phyloP scores from a whole-genome alignment of 2,329 filamentous ascomycete species.

The Aureobasidium pullulans region DNA sequence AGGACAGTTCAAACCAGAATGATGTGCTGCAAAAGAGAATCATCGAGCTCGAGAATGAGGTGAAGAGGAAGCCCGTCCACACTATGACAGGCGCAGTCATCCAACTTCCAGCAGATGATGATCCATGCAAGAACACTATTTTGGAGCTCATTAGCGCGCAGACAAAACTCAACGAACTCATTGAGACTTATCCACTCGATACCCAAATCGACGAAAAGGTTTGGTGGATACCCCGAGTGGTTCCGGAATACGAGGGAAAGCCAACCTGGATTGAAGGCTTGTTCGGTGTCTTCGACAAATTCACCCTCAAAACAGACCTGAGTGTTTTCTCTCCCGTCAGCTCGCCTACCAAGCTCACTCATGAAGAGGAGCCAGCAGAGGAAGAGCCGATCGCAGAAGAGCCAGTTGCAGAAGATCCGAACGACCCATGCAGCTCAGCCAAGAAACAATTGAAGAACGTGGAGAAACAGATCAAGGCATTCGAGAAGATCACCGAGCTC shows the following conservation, averaged over 20 bases:
- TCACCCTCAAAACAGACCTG: neutral
- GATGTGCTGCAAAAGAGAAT: neutral
- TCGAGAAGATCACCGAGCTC: neutral
- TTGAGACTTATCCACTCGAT: neutral
- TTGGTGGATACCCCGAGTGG: neutral
- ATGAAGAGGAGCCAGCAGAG: neutral
- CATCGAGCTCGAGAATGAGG: neutral
- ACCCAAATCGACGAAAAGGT: neutral
- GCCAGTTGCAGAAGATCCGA: neutral
- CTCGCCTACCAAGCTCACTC: neutral
- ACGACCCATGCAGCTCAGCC: neutral
- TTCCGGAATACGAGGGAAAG: neutral
- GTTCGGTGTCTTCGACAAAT: neutral
- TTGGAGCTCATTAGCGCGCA: neutral
- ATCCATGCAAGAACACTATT: neutral
- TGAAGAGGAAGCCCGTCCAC: neutral
- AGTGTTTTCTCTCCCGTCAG: neutral
- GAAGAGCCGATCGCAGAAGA: neutral
- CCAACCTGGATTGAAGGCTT: neutral
- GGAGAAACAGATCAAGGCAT: neutral
- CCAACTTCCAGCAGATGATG: neutral
- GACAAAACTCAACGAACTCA: neutral
- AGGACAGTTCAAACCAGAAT: too few species aligned
- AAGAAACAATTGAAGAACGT: slow-evolving; percentile 3
- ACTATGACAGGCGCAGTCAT: neutral